Evolutionary conservation across 441 rosid genomes (phyloP).

Genomic region (Manihot esculenta): DNA sequence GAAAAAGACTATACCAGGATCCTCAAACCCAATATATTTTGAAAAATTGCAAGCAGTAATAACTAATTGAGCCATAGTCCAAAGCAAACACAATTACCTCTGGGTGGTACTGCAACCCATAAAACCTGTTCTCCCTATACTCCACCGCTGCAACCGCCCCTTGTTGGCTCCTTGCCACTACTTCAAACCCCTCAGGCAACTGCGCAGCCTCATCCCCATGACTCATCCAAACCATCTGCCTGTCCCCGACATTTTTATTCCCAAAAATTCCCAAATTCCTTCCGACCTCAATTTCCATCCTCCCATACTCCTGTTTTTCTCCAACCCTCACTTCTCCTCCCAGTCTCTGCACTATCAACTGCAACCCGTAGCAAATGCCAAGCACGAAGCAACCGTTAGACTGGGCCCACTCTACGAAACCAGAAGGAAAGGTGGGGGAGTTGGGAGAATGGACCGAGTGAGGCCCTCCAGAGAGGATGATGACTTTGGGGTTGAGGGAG

Average conservation of each 20-base stretch:
- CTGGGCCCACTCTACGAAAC: slow-evolving; percentile 73
- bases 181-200: slow-evolving; percentile 73
- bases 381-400: slow-evolving; percentile 54
- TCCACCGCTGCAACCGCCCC: slow-evolving; percentile 85
- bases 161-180: slow-evolving; percentile 73
- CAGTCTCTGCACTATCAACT: slow-evolving; percentile 71
- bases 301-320: slow-evolving; percentile 82
- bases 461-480: slow-evolving; percentile 94
- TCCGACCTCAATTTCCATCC: slow-evolving; percentile 83
- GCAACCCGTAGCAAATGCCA: slow-evolving; percentile 86
- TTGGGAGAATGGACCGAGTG: slow-evolving; percentile 73
- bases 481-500: slow-evolving; percentile 61
- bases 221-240: slow-evolving; percentile 92
- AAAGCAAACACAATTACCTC: slow-evolving; percentile 50
- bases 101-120: slow-evolving; percentile 90
- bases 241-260: slow-evolving; percentile 54
- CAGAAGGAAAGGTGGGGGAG: slow-evolving; percentile 66
- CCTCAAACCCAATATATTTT: no score
- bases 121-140: slow-evolving; percentile 56
- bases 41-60: no score
- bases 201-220: slow-evolving; percentile 78
- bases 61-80: not conserved
- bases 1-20: not conserved
- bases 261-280: slow-evolving; percentile 54
- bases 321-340: slow-evolving; percentile 79